phyloP scores from a whole-genome alignment of 352 stramenopile species.

The Nothophytophthora sp. region DNA sequence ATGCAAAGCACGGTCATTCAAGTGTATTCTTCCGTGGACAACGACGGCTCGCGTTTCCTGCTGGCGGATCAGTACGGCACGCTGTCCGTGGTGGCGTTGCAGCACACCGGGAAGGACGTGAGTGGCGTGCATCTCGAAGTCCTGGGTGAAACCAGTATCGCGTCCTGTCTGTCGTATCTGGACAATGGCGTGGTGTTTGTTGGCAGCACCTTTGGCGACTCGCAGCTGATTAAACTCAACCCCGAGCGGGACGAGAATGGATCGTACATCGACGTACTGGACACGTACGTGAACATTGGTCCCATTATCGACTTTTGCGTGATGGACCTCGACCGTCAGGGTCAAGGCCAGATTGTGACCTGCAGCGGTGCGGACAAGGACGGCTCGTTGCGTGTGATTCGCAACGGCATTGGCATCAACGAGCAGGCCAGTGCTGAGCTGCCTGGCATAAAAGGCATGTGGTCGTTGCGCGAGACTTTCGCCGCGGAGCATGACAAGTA shows the following conservation, averaged over 20 bases:
- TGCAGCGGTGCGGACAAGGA: conserved; percentile 96
- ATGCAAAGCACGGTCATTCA: conserved; percentile 92
- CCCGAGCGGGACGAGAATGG: conserved; percentile 69
- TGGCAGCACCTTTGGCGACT: conserved; percentile 94
- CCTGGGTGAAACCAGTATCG: conserved; percentile 92
- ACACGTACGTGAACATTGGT: conserved; percentile 97
- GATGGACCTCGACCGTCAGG: conserved; percentile 93
- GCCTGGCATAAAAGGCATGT: conserved; percentile 98
- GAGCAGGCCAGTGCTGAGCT: conserved; percentile 95
- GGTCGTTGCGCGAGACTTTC: conserved; percentile 90
- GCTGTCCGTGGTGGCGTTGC: conserved; percentile 88
- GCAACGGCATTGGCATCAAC: conserved; percentile 99
- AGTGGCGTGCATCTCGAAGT: conserved; percentile 91
- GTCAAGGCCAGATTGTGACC: conserved; percentile 96
- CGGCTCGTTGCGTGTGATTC: conserved; percentile 96
- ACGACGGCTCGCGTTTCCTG: conserved; percentile 88
- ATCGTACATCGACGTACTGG: conserved; percentile 93
- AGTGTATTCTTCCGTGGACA: conserved; percentile 88
- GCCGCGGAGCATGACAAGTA: conserved; percentile 92
- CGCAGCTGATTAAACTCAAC: conserved; percentile 95
- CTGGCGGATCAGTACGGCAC: conserved; percentile 90
- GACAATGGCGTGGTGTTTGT: conserved; percentile 97
- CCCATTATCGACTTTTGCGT: conserved; percentile 99
- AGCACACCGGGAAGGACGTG: conserved; percentile 74
- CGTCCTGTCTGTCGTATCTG: conserved; percentile 92